Conservation (phyloP, 345 rosid genomes). For the Euphorbia tirucalli region DNA sequence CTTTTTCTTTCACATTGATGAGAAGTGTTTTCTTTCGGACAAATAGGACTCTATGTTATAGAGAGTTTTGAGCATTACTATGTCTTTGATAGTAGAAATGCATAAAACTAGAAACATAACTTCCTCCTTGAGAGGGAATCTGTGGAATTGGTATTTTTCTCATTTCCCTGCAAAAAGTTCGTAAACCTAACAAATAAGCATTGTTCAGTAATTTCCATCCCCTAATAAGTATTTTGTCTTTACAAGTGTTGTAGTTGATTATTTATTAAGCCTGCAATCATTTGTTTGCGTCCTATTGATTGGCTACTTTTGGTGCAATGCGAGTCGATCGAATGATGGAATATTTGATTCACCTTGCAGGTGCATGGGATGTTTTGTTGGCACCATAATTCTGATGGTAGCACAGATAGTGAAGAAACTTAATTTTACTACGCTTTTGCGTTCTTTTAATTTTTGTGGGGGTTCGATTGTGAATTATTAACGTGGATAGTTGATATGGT, state of each 20-base stretch:
- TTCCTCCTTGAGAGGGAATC: background rate
- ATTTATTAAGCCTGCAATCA: background rate
- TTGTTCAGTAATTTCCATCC: background rate
- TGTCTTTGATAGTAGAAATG: background rate
- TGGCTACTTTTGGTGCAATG: background rate
- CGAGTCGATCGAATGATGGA: constrained; percentile 6
- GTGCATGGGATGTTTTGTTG: constrained; percentile 33
- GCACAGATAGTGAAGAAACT: constrained; percentile 46
- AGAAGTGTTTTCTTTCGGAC: background rate
- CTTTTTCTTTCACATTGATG: background rate
- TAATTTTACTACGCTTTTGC: constrained; percentile 12
- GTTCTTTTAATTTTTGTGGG: constrained; percentile 27
- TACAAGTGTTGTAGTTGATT: background rate
- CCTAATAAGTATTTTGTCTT: background rate
- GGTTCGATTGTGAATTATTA: constrained; percentile 31
- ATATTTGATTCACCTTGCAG: constrained; percentile 33
- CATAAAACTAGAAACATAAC: background rate
- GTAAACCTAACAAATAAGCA: background rate
- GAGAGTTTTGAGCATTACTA: background rate
- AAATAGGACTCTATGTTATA: background rate
- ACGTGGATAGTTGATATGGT: constrained; percentile 40
- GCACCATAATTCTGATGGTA: constrained; percentile 35
- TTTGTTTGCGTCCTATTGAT: too few species aligned
- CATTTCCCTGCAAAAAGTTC: background rate
- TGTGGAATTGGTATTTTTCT: background rate